Base-by-base conservation (phyloP, 2,329 filamentous ascomycete species). In the Ambrosiella xylebori region DNA sequence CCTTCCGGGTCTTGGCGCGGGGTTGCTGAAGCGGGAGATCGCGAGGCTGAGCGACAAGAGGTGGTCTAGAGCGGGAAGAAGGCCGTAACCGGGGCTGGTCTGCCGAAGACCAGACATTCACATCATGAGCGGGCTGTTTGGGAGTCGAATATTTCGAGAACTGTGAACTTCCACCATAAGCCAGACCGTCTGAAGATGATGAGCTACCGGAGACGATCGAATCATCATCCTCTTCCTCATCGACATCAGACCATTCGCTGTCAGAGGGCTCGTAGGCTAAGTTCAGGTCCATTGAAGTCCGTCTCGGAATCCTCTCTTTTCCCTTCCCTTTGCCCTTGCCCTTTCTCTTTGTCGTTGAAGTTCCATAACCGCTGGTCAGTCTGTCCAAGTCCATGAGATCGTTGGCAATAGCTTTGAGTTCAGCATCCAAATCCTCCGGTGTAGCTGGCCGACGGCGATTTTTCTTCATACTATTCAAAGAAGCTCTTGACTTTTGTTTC, bases 171-270 rank as follows among this genome's bases (percentile, higher is more conserved):
- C 27, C 27, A 19, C 59, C 59, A 27, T 61, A 61, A 8, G 47
- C 59, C 11, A 61, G 52, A 17, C 56, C 59, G 37, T 61, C 53
- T n/a, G 56, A 61, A 5, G 49, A 53, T 15, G 56, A 57, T 15
- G 56, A 57, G 47, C 47, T 19, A 51, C 35, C 52, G 37, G 38
- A 40, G 12, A 40, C 19, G 12, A 40, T 39, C 39, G 58, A 59
- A 15, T 52, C 37, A 13, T 61, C 56, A 8, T 60, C 59, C 1
- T 45, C 51, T 38, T 38, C 56, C 37, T 55, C 53, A n/a, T 61
- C 56, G 27, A 27, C 5, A 27, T 27, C 27, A 3, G 27, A 27
- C 59, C 59, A 61, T 13, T 52, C 56, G 9, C 56, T 53, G 17
- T 51, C 44, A 38, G 56, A 58, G 37, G 45, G 15, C n/a, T 61